Evolutionary conservation across 805 yeast genomes (phyloP).

Genomic region (Candida anglica): DNA sequence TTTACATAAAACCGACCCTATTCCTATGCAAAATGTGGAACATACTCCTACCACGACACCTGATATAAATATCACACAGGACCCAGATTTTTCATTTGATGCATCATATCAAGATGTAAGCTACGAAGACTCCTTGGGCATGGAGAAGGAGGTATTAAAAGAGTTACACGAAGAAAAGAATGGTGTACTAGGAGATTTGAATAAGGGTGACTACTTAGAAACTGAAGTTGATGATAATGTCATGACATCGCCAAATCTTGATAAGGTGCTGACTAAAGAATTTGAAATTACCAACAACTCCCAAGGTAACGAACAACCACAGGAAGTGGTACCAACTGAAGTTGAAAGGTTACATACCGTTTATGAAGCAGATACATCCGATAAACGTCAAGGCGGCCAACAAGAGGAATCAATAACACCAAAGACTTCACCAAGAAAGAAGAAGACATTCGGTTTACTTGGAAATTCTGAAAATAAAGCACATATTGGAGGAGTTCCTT

Average conservation of each 20-base stretch:
- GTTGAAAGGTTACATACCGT: not conserved
- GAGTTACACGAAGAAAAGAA: slow-evolving; percentile 8
- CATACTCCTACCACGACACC: slow-evolving; percentile 6
- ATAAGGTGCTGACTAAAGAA: not conserved
- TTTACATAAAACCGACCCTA: slow-evolving; percentile 22
- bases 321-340: not conserved
- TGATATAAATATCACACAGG: slow-evolving; percentile 8
- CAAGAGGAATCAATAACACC: slow-evolving; percentile 3
- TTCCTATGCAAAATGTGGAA: not conserved
- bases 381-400: slow-evolving; percentile 4
- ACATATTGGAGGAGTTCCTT: no score
- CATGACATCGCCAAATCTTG: not conserved
- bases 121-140: slow-evolving; percentile 35
- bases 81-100: slow-evolving; percentile 36
- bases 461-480: no score
- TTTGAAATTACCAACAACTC: not conserved
- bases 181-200: not conserved
- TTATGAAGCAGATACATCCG: not conserved
- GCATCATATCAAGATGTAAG: slow-evolving; percentile 35
- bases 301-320: not conserved
- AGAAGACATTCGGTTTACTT: slow-evolving; percentile 10
- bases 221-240: not conserved
- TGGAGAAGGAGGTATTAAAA: slow-evolving; percentile 24
- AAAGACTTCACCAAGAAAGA: slow-evolving; percentile 4
- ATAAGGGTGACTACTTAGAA: slow-evolving; percentile 2